Conservation (phyloP, 2,329 filamentous ascomycete genomes). For the Clarireedia homoeocarpa region DNA sequence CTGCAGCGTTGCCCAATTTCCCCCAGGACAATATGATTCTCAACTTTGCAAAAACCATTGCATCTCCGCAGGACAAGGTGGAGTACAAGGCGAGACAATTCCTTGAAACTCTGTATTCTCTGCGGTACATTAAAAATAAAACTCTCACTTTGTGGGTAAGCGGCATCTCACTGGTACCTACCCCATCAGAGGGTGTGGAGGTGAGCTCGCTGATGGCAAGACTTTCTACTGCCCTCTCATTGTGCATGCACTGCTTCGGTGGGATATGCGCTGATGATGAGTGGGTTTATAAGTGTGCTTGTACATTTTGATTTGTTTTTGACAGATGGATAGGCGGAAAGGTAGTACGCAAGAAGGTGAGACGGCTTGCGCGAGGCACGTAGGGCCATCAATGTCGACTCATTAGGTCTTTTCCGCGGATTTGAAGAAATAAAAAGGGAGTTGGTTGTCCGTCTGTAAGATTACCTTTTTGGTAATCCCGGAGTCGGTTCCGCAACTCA, state of each 20-base stretch:
- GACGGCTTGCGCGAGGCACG: too few species aligned
- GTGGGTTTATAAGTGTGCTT: too few species aligned
- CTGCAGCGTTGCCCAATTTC: not conserved
- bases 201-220: not conserved
- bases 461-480: too few species aligned
- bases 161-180: not conserved
- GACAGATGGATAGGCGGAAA: not conserved
- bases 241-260: too few species aligned
- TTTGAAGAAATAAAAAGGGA: too few species aligned
- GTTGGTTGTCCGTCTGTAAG: too few species aligned
- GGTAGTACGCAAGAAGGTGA: too few species aligned
- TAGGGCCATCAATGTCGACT: too few species aligned
- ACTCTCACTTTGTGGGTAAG: not conserved
- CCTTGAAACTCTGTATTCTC: constrained; percentile 71
- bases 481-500: too few species aligned
- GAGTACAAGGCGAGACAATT: constrained; percentile 69
- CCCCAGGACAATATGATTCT: not conserved
- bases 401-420: too few species aligned
- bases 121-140: constrained; percentile 49
- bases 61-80: constrained; percentile 62
- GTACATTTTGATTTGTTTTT: not conserved
- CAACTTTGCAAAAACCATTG: not conserved
- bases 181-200: not conserved
- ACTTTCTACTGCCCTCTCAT: too few species aligned
- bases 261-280: too few species aligned